A percentile compares a stretch with the other conserved stretches of the same genome.
Conservation (phyloP, 495 filamentous ascomycete species). For the Aspergillus nanangensis region DNA sequence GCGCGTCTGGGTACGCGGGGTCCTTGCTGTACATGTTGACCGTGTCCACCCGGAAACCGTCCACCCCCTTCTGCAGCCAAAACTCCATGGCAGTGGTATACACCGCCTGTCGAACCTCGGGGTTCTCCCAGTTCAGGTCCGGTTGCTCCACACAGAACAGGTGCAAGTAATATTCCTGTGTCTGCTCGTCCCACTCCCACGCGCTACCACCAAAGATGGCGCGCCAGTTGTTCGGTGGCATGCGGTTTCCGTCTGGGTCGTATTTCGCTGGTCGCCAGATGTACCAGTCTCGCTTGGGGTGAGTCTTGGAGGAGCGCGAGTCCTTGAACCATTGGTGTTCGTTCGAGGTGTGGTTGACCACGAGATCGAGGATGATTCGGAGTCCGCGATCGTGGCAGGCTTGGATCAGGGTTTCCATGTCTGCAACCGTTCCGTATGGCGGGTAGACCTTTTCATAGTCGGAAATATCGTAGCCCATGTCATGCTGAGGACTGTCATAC, state of each 20-base stretch:
- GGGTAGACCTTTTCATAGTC: constrained; percentile 55
- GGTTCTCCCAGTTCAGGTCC: constrained; percentile 55
- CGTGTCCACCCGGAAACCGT: constrained; percentile 54
- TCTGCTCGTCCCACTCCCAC: constrained; percentile 50
- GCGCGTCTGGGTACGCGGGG: constrained; percentile 38
- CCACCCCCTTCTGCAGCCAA: constrained; percentile 49
- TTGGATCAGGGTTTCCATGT: constrained; percentile 48
- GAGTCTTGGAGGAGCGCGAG: constrained; percentile 39
- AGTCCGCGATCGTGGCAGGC: constrained; percentile 47
- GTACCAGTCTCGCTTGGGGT: constrained; percentile 56
- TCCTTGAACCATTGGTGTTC: constrained; percentile 55
- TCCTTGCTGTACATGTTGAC: constrained; percentile 53
- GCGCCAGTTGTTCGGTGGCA: constrained; percentile 59
- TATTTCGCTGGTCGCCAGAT: constrained; percentile 51
- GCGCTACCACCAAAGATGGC: constrained; percentile 49
- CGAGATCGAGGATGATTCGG: constrained; percentile 52
- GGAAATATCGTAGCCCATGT: constrained; percentile 53
- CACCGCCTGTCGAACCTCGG: constrained; percentile 41
- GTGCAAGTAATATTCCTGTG: constrained; percentile 50
- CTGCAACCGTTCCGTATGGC: constrained; percentile 50
- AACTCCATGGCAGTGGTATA: constrained; percentile 46
- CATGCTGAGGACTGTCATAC: constrained; percentile 49
- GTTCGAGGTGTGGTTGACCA: constrained; percentile 57
- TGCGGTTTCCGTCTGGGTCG: constrained; percentile 43
- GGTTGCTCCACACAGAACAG: constrained; percentile 49